phyloP scores from a whole-genome alignment of 108 stramenopile species.

The Fragilariopsis cylindrus region DNA sequence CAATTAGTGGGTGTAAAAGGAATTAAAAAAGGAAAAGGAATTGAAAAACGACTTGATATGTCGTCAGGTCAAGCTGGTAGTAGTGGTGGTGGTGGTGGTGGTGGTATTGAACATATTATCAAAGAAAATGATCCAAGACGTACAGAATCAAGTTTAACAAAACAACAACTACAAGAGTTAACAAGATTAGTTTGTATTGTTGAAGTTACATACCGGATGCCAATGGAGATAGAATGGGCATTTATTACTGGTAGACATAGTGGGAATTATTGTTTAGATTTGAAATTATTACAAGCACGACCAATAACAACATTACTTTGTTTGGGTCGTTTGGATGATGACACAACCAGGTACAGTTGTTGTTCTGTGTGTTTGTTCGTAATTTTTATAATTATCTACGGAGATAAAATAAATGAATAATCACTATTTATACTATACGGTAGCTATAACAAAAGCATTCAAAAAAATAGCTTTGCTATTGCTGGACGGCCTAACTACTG shows the following conservation, averaged over 20 bases:
- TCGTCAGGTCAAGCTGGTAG: no score
- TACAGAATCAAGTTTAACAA: not conserved
- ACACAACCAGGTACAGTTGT: not conserved
- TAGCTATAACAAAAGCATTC: no score
- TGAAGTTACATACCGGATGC: not conserved
- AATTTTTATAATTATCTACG: no score
- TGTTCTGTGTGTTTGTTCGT: no score
- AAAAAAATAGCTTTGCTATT: no score
- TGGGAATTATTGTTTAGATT: not conserved
- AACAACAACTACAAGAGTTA: not conserved
- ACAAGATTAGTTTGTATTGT: not conserved
- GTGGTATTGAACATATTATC: not conserved
- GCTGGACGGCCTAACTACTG: no score
- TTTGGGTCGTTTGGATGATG: not conserved
- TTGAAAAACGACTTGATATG: not conserved
- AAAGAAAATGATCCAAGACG: not conserved
- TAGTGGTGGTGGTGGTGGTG: not conserved
- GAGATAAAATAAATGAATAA: no score
- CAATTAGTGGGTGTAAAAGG: not conserved
- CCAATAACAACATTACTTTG: not conserved
- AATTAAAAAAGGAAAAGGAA: not conserved
- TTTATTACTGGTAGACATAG: not conserved
- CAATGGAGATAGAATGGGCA: conserved; percentile 7
- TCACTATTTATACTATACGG: no score
- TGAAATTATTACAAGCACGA: not conserved